Base-by-base conservation (phyloP, 2,329 filamentous ascomycete species). In the Colletotrichum scovillei region DNA sequence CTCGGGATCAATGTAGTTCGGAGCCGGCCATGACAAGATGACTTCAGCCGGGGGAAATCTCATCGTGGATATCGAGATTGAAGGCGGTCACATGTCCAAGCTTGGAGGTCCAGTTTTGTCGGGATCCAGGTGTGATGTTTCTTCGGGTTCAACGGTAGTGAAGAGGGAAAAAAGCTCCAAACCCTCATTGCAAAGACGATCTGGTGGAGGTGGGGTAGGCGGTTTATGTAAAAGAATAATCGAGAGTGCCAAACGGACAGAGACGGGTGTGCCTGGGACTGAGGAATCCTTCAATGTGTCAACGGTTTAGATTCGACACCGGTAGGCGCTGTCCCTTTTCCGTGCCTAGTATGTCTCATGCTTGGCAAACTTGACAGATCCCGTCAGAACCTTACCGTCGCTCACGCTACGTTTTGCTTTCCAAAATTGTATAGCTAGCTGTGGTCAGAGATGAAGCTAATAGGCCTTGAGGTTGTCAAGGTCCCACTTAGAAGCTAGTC, bases 1-100 rank as follows among this genome's bases (percentile, higher is more conserved):
- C 22, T 79, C 79, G 4, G 84, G 84, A 63, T 84, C 68, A 63
- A 77, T 75, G 69, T 82, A 82, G 73, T 85, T 84, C 11, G 83
- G 80, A 24, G 52, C 38, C 16, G 84, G 84, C 84, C 84, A 86
- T 55, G 77, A 72, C 62, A 78, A 78, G 64, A 79, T 64, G 49
- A 84, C 80, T 46, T 82, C 80, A 7, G 76, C 69, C 14, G 83
- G 83, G 56, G 84, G 82, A 42, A 79, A 75, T 57, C 83, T 79
- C 82, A 84, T 84, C 8, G 26, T 46, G 58, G 19, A 14, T 30
- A 24, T 38, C 24, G 32, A 16, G 11, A 11, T 24, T n/a, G 57
- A 6, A 3, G 38, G 11, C 24, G 26, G 3, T 19, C 26, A 28
- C 26, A 30, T n/a, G 22, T 49, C 9, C 24, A n/a, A 46, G n/a